phyloP scores from a whole-genome alignment of 2,329 filamentous ascomycete species.

The Trichoderma pleuroti region DNA sequence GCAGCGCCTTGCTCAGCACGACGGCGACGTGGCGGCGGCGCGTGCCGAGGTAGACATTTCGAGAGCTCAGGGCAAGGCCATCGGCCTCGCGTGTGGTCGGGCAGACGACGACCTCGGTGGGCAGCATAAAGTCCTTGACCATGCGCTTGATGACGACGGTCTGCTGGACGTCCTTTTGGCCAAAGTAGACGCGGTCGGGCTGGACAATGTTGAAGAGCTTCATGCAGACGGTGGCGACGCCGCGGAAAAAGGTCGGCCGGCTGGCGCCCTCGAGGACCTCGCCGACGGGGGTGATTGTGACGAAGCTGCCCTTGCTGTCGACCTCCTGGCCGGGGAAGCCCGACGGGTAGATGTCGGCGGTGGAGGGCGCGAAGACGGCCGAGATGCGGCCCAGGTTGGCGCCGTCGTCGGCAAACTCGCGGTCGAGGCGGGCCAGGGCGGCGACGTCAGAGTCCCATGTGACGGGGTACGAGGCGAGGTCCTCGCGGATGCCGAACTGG shows the following conservation, averaged over 20 bases:
- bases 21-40: conserved; percentile 69
- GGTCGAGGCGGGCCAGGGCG: conserved; percentile 64
- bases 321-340: conserved; percentile 70
- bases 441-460: conserved; percentile 79
- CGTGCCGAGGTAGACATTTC: conserved; percentile 87
- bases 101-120: conserved; percentile 69
- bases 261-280: conserved; percentile 79
- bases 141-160: conserved; percentile 84
- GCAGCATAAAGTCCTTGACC: conserved; percentile 82
- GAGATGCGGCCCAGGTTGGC: conserved; percentile 64
- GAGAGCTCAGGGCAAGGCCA: conserved; percentile 84
- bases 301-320: conserved; percentile 79
- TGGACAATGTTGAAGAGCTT: conserved; percentile 57
- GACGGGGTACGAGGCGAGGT: conserved; percentile 82
- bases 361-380: conserved; percentile 83
- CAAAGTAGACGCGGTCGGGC: conserved; percentile 79
- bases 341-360: conserved; percentile 81
- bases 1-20: conserved; percentile 67
- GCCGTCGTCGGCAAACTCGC: conserved; percentile 63
- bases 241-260: conserved; percentile 91
- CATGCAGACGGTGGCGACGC: conserved; percentile 94
- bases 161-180: conserved; percentile 97
- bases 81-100: conserved; percentile 73
- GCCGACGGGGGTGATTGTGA: conserved; percentile 82
- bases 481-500: conserved; percentile 87